phyloP scores from a whole-genome alignment of 2,329 filamentous ascomycete species.

The Cercospora sp. region DNA sequence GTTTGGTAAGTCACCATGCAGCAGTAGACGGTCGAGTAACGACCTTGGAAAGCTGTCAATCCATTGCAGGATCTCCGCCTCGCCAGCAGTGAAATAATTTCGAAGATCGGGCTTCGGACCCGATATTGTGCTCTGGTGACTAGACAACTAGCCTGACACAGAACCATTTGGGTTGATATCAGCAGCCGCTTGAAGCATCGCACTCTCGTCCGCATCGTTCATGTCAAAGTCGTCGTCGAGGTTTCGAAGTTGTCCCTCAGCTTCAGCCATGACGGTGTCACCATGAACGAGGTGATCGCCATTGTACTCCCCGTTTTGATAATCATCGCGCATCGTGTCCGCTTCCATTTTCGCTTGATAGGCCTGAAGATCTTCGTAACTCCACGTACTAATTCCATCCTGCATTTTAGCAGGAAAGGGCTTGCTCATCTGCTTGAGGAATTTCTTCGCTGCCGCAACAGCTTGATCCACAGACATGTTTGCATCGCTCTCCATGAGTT shows the following conservation, averaged over 20 bases:
- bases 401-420: constrained; percentile 81
- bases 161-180: constrained; percentile 4
- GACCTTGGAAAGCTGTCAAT: no score
- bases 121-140: not conserved
- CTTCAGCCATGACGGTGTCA: constrained; percentile 38
- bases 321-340: constrained; percentile 64
- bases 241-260: constrained; percentile 34
- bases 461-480: constrained; percentile 97
- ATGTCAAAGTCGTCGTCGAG: constrained; percentile 40
- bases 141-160: not conserved
- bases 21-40: no score
- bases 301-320: constrained; percentile 49
- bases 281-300: constrained; percentile 44
- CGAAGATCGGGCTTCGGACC: no score
- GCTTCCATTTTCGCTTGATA: constrained; percentile 75
- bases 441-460: constrained; percentile 82
- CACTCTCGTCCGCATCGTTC: constrained; percentile 36
- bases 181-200: constrained; percentile 13
- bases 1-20: no score
- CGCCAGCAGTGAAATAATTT: no score
- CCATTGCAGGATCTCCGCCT: no score
- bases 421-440: constrained; percentile 87
- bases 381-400: constrained; percentile 93
- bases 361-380: constrained; percentile 69
- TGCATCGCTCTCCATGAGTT: constrained; percentile 77